Percentiles rank a stretch among this genome's conserved stretches.
phyloP scores from a whole-genome alignment of 768 basidiomycete genomes.

The Hydnomerulius pinastri region DNA sequence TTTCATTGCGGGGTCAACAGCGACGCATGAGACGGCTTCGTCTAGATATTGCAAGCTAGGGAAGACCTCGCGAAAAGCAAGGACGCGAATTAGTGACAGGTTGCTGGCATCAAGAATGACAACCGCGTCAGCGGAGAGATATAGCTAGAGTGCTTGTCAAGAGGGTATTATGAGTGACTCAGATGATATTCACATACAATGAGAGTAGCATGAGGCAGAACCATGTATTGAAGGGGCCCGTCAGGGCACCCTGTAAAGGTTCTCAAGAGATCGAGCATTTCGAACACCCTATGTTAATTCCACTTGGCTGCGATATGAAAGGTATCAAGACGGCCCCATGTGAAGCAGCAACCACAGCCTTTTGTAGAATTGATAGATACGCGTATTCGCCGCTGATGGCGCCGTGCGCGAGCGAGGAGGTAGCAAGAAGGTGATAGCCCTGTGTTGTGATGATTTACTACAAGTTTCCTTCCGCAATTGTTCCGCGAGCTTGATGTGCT shows the following conservation, averaged over 20 bases:
- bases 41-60: conserved; percentile 51
- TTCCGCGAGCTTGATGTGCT: too few species aligned
- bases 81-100: conserved; percentile 64
- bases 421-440: too few species aligned
- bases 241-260: conserved; percentile 55
- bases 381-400: too few species aligned
- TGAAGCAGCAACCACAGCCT: too few species aligned
- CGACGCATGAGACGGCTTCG: conserved; percentile 56
- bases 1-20: conserved; percentile 79
- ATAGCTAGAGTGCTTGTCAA: conserved; percentile 49
- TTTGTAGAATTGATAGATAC: too few species aligned
- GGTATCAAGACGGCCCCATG: background rate
- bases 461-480: too few species aligned
- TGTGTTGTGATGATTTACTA: too few species aligned
- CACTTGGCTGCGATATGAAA: background rate
- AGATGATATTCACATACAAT: conserved; percentile 48
- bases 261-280: conserved; percentile 50
- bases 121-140: conserved; percentile 69
- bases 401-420: too few species aligned
- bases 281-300: conserved; percentile 3
- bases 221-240: conserved; percentile 56
- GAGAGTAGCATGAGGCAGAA: conserved; percentile 54
- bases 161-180: background rate
- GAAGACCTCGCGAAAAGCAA: conserved; percentile 82
- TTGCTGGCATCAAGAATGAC: conserved; percentile 71